A percentile compares a stretch with the other conserved stretches of the same genome.
phyloP scores from a whole-genome alignment of 176 grass and related monocot species.

The Musa beccarii region DNA sequence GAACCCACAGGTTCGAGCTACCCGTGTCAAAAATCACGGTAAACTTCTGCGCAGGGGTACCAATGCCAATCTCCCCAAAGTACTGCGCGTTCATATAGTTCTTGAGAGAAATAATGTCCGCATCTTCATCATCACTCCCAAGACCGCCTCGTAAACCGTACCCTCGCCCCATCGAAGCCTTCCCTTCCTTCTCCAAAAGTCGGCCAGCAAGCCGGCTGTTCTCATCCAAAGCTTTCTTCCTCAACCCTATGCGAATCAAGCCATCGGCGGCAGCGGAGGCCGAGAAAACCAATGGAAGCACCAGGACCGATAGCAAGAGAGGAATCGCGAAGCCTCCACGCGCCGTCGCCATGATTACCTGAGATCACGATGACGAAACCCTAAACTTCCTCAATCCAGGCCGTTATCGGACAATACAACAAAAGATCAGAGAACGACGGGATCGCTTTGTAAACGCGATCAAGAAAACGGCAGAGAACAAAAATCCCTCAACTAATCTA shows the following conservation, averaged over 20 bases:
- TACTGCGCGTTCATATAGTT: constrained; percentile 99
- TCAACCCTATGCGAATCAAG: constrained; percentile 55
- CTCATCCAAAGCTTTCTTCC: constrained; percentile 46
- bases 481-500: not conserved
- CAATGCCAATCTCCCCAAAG: constrained; percentile 82
- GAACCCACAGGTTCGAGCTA: constrained; percentile 98
- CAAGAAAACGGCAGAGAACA: not conserved
- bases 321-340: constrained; percentile 9
- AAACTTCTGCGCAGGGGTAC: constrained; percentile 76
- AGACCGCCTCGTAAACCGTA: constrained; percentile 20
- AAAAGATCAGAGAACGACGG: not conserved
- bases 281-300: constrained; percentile 25
- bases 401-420: not conserved
- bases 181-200: constrained; percentile 31
- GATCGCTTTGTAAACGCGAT: too few relatives aligned
- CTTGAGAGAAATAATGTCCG: constrained; percentile 66
- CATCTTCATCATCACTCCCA: constrained; percentile 17
- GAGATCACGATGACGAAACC: not conserved
- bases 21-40: constrained; percentile 98
- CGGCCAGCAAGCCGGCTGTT: constrained; percentile 33
- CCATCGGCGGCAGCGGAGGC: constrained; percentile 36
- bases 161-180: not conserved
- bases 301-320: constrained; percentile 33
- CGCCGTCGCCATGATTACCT: constrained; percentile 42
- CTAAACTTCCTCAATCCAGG: not conserved